Evolutionary conservation across 495 filamentous ascomycete genomes (phyloP).

Genomic region (Neurospora hispaniola): DNA sequence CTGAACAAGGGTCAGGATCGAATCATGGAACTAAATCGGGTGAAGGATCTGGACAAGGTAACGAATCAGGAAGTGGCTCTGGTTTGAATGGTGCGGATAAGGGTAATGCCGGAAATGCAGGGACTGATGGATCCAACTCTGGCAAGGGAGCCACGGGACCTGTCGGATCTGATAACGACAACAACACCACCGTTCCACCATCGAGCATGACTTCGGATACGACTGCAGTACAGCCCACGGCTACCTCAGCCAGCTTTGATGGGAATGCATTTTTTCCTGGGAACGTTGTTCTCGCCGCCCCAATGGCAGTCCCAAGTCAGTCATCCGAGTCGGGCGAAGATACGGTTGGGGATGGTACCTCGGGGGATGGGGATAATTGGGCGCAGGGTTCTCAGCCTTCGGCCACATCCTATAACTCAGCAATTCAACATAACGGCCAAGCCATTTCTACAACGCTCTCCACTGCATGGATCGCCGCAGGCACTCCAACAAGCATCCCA

Average conservation of each 20-base stretch:
- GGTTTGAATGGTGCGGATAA: neutral
- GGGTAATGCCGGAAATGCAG: conserved; percentile 1
- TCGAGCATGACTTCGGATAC: neutral
- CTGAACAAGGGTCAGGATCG: neutral
- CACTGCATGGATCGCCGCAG: neutral
- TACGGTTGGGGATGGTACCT: neutral
- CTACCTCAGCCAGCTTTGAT: neutral
- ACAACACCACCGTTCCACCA: neutral
- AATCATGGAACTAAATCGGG: neutral
- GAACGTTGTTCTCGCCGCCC: neutral
- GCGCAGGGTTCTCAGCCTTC: neutral
- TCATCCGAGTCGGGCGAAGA: neutral
- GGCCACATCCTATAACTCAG: neutral
- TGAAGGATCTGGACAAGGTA: conserved; percentile 1
- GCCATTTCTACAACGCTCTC: neutral
- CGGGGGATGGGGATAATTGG: neutral
- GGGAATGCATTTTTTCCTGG: neutral
- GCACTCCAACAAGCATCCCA: neutral
- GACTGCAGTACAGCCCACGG: neutral
- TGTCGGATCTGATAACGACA: neutral
- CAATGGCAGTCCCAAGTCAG: neutral
- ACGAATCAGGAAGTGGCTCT: conserved; percentile 1
- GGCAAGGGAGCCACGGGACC: neutral
- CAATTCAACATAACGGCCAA: neutral
- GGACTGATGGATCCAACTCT: neutral